phyloP scores from a whole-genome alignment of 805 yeast species.

The Grigorovia humatica region DNA sequence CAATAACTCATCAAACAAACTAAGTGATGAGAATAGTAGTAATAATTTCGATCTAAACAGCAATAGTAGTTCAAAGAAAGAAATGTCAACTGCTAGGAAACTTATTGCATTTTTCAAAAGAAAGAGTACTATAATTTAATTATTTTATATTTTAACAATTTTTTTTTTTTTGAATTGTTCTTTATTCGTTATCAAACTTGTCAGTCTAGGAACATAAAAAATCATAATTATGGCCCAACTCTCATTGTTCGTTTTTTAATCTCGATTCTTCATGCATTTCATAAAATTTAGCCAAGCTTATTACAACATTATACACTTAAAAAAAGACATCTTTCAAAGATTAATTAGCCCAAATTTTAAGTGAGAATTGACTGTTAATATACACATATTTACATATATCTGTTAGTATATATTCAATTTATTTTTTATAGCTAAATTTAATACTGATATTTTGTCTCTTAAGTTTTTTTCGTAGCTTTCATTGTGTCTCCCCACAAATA shows the following conservation, averaged over 20 bases:
- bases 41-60: not conserved
- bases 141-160: not conserved
- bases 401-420: no score
- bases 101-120: slow-evolving; percentile 73
- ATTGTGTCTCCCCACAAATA: no score
- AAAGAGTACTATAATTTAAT: slow-evolving; percentile 32
- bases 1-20: not conserved
- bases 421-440: no score
- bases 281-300: not conserved
- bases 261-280: not conserved
- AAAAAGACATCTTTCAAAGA: not conserved
- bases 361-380: no score
- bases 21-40: not conserved
- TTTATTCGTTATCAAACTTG: no score
- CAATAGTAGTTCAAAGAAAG: not conserved
- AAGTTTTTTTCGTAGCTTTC: no score
- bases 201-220: no score
- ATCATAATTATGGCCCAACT: not conserved
- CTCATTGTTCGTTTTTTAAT: no score
- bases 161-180: no score
- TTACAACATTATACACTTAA: not conserved
- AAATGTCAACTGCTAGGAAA: slow-evolving; percentile 55
- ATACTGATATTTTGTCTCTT: no score
- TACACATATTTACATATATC: no score
- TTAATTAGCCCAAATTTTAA: no score